These are phyloP conservation scores for Neocallimastix lanati DNA, from an alignment of 192 early-diverging fungal genomes.

Conservation along the genomic window DNA sequence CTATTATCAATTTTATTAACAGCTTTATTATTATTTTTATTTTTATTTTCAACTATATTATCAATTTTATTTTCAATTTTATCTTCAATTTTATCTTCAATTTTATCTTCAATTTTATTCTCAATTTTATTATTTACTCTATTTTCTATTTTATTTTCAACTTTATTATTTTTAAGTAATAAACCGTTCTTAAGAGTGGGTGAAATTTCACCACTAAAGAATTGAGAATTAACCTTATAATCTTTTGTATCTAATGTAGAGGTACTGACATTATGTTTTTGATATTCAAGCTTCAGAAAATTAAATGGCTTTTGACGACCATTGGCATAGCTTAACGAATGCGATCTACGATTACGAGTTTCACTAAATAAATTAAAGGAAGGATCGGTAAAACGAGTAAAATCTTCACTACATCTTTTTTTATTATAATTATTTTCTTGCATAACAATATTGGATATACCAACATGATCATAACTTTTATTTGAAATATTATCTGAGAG, in stretches of 20 bases:
- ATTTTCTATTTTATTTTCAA: too few species aligned
- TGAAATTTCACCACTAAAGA: neutral
- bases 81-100: too few species aligned
- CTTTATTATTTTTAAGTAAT: constrained; percentile 65
- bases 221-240: neutral
- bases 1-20: neutral
- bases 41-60: too few species aligned
- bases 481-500: neutral
- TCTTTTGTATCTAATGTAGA: neutral
- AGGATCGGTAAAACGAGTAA: neutral
- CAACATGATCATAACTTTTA: neutral
- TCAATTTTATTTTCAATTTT: too few species aligned
- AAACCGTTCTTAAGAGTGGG: constrained; percentile 9
- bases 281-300: neutral
- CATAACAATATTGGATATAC: neutral
- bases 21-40: neutral
- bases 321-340: neutral
- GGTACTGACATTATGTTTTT: neutral
- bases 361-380: neutral
- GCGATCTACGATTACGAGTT: neutral
- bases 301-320: neutral
- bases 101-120: too few species aligned
- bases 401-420: neutral
- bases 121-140: too few species aligned
- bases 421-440: neutral